phyloP scores from a whole-genome alignment of 139 green algal genomes.

The Chlamydomonas applanata region DNA sequence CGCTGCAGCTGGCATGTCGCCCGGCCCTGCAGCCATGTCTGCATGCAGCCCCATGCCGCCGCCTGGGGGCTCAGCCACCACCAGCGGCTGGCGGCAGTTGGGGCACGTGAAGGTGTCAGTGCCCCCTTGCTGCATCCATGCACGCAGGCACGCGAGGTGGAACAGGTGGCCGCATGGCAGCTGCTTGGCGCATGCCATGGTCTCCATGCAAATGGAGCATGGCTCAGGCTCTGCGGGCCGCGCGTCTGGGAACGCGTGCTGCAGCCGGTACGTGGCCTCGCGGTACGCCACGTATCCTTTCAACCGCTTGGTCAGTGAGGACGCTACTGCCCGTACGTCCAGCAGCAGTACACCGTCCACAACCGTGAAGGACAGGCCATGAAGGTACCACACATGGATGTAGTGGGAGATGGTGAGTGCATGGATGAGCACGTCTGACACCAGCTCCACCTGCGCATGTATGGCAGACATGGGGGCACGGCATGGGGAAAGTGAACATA shows the following conservation, averaged over 20 bases:
- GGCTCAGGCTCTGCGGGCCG: conserved; percentile 1
- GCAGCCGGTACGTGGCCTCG: conserved; percentile 41
- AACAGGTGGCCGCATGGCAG: conserved; percentile 55
- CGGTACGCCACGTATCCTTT: conserved; percentile 31
- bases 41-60: too few relatives aligned
- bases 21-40: too few relatives aligned
- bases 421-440: conserved; percentile 37
- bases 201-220: conserved; percentile 54
- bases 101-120: conserved; percentile 56
- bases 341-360: conserved; percentile 53
- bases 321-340: conserved; percentile 38
- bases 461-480: too few relatives aligned
- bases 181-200: conserved; percentile 27
- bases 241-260: conserved; percentile 50
- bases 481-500: too few relatives aligned
- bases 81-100: conserved; percentile 40
- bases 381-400: conserved; percentile 46
- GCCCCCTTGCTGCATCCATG: conserved; percentile 64
- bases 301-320: conserved; percentile 30
- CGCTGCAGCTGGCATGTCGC: too few relatives aligned
- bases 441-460: conserved; percentile 31
- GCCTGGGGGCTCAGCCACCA: not conserved
- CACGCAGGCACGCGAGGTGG: conserved; percentile 57
- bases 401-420: conserved; percentile 46
- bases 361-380: conserved; percentile 40